Conservation (phyloP, 2,329 filamentous ascomycete species). For the Thelonectria rubi region DNA sequence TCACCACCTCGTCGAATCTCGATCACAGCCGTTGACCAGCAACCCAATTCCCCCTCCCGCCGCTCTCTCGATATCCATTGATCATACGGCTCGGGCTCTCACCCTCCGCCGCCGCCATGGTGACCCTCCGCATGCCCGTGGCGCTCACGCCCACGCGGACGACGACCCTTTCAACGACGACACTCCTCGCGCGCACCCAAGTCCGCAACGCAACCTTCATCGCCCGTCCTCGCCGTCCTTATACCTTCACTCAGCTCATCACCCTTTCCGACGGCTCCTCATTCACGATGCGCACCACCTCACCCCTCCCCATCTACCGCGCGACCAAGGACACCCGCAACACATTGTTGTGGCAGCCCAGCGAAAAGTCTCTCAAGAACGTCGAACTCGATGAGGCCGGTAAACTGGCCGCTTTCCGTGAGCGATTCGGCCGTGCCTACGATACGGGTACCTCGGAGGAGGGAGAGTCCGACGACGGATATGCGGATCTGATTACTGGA, state of each 20-base stretch:
- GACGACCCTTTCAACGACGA: constrained; percentile 41
- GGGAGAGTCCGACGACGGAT: constrained; percentile 41
- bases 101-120: constrained; percentile 39
- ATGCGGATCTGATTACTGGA: constrained; percentile 59
- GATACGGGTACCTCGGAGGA: constrained; percentile 65
- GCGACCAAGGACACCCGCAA: constrained; percentile 86
- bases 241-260: constrained; percentile 96
- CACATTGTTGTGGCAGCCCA: constrained; percentile 90
- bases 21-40: constrained; percentile 16
- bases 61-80: constrained; percentile 4
- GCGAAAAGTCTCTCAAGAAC: constrained; percentile 80
- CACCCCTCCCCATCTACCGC: constrained; percentile 68
- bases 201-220: constrained; percentile 86
- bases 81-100: not conserved
- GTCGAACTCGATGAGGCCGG: constrained; percentile 96
- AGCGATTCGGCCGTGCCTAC: constrained; percentile 84
- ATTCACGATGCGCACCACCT: constrained; percentile 81
- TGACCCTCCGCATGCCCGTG: constrained; percentile 41
- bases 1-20: constrained; percentile 22
- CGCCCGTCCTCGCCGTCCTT: constrained; percentile 87
- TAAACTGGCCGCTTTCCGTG: constrained; percentile 84
- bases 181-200: constrained; percentile 57
- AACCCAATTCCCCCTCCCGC: constrained; percentile 27
- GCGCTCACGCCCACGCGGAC: constrained; percentile 44
- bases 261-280: constrained; percentile 91